Evolutionary conservation across 441 rosid species (phyloP).

Genomic region (Hura crepitans): DNA sequence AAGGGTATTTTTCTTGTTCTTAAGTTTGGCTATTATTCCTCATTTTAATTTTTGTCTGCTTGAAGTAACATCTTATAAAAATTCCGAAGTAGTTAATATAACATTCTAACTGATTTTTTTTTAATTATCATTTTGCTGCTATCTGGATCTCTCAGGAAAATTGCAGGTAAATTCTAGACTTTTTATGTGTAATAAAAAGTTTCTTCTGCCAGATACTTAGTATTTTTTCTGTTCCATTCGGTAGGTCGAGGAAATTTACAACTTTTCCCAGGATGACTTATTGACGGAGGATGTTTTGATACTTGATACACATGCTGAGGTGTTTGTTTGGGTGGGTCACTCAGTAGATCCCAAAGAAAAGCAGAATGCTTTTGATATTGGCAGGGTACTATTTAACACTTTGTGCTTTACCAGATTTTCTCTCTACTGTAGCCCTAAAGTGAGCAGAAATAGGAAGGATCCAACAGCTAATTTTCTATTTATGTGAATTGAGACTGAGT

Average conservation of each 20-base stretch:
- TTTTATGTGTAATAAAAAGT: conserved; percentile 19
- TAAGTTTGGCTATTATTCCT: neutral
- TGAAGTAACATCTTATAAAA: neutral
- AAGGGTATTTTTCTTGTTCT: conserved; percentile 50
- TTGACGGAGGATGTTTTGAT: conserved; percentile 88
- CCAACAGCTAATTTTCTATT: neutral
- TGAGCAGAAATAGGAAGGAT: neutral
- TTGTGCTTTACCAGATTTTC: neutral
- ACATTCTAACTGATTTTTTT: conserved; percentile 43
- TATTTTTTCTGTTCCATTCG: conserved; percentile 23
- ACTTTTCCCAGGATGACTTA: conserved; percentile 91
- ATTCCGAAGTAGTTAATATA: conserved; percentile 21
- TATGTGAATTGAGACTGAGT: neutral
- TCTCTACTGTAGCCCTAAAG: neutral
- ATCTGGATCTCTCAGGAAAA: conserved; percentile 62
- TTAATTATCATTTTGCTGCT: conserved; percentile 37
- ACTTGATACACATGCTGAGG: conserved; percentile 94
- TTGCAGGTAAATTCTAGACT: conserved; percentile 69
- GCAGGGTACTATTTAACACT: conserved; percentile 56
- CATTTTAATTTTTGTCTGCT: neutral
- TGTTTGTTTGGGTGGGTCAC: conserved; percentile 97
- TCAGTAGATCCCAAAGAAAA: conserved; percentile 80
- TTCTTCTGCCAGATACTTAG: conserved; percentile 18
- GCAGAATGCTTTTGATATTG: conserved; percentile 85
- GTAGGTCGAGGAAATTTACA: conserved; percentile 89